Percentiles rank a stretch among this genome's conserved stretches.
phyloP scores from a whole-genome alignment of 2,329 filamentous ascomycete species.

The Thielaviopsis populi region DNA sequence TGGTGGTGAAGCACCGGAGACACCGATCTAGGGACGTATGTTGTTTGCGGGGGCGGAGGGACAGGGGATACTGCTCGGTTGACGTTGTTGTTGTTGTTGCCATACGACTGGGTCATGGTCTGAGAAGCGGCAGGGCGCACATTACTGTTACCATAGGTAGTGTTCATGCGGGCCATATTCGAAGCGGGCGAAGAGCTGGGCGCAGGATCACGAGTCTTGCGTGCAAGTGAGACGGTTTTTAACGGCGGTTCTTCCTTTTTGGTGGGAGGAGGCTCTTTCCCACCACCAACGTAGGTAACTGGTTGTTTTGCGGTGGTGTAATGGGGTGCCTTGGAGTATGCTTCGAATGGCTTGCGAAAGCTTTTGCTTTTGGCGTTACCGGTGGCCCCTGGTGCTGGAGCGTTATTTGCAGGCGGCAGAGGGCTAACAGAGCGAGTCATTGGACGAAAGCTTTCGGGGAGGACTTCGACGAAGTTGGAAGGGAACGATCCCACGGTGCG shows the following conservation, averaged over 20 bases:
- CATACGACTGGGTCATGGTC: constrained; percentile 1
- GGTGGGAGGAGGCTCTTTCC: constrained; percentile 24
- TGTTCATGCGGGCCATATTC: constrained; percentile 7
- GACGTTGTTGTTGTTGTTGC: constrained; percentile 10
- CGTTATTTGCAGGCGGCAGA: constrained; percentile 41
- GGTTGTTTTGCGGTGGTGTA: constrained; percentile 49
- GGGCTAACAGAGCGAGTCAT: constrained; percentile 46
- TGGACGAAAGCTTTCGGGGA: constrained; percentile 74
- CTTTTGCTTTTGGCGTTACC: constrained; percentile 42
- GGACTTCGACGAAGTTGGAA: constrained; percentile 89
- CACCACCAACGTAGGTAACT: constrained; percentile 37
- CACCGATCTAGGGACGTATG: constrained; percentile 15
- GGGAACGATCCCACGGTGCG: constrained; percentile 87
- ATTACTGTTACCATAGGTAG: constrained; percentile 11
- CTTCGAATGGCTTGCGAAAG: constrained; percentile 52
- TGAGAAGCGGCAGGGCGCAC: background rate
- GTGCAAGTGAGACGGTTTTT: constrained; percentile 11
- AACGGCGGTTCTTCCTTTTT: constrained; percentile 22
- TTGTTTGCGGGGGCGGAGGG: constrained; percentile 5
- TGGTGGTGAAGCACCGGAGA: constrained; percentile 12
- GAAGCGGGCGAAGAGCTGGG: constrained; percentile 5
- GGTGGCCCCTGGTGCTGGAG: constrained; percentile 28
- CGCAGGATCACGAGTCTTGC: constrained; percentile 2
- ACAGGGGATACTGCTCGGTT: constrained; percentile 10
- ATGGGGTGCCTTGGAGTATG: constrained; percentile 50